These are phyloP conservation scores for Hanseniaspora lachancei DNA, from an alignment of 805 yeast species.

Conservation along the genomic window DNA sequence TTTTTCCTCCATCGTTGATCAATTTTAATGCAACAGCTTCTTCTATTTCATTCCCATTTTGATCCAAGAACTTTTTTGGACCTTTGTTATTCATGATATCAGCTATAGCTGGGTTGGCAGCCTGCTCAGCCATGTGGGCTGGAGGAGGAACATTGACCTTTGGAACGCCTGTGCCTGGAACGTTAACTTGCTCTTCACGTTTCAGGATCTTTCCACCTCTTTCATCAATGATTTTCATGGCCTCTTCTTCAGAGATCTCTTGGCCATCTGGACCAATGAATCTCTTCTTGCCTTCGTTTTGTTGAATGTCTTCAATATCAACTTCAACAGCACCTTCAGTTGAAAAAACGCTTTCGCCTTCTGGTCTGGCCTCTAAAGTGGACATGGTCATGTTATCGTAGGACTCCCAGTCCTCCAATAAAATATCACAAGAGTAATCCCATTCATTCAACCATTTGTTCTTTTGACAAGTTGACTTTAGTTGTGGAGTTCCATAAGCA, in stretches of 20 bases:
- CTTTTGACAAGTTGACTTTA: constrained; percentile 47
- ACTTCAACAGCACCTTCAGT: constrained; percentile 11
- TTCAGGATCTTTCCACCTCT: constrained; percentile 21
- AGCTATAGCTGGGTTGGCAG: constrained; percentile 12
- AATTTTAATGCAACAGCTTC: constrained; percentile 24
- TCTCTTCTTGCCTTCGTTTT: constrained; percentile 22
- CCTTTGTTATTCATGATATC: constrained; percentile 21
- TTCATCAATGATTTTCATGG: constrained; percentile 21
- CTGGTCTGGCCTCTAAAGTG: constrained; percentile 12
- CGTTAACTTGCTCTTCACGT: constrained; percentile 13
- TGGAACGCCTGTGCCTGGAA: constrained; percentile 14
- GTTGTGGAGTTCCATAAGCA: constrained; percentile 72
- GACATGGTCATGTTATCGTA: constrained; percentile 17
- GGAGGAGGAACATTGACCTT: constrained; percentile 13
- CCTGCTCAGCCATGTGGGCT: background rate
- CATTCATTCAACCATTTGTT: constrained; percentile 52
- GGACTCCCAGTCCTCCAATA: constrained; percentile 26
- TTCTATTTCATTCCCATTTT: constrained; percentile 28
- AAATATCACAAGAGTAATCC: constrained; percentile 78
- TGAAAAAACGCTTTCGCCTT: constrained; percentile 7
- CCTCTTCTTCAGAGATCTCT: constrained; percentile 25
- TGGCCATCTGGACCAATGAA: constrained; percentile 32
- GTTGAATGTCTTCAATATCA: constrained; percentile 19
- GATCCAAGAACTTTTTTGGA: constrained; percentile 27
- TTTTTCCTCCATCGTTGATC: constrained; percentile 21